phyloP scores from a whole-genome alignment of 495 filamentous ascomycete species.

The Cercophora sp. region DNA sequence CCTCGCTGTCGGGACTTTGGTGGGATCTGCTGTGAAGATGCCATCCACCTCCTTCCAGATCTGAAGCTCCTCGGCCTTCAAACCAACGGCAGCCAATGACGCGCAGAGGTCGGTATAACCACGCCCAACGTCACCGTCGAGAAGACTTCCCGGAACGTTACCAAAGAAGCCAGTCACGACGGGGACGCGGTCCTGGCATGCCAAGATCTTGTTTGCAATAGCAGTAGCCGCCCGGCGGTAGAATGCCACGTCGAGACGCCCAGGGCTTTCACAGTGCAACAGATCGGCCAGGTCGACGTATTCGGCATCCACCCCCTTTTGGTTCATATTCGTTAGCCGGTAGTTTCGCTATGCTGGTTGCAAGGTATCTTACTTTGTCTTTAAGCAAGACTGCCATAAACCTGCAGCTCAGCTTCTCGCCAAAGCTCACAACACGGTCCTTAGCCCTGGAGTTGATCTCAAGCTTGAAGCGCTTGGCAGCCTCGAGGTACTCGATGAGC shows the following conservation, averaged over 20 bases:
- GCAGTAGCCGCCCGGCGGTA: slow-evolving; percentile 65
- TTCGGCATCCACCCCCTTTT: slow-evolving; percentile 68
- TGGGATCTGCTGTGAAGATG: slow-evolving; percentile 84
- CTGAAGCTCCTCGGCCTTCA: slow-evolving; percentile 75
- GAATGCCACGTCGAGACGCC: slow-evolving; percentile 71
- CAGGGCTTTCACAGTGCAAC: slow-evolving; percentile 56
- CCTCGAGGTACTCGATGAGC: slow-evolving; percentile 51
- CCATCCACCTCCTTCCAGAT: slow-evolving; percentile 94
- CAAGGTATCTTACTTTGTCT: slow-evolving; percentile 43
- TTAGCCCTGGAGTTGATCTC: slow-evolving; percentile 77
- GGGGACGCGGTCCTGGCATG: slow-evolving; percentile 67
- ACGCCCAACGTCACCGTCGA: slow-evolving; percentile 72
- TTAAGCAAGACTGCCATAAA: slow-evolving; percentile 79
- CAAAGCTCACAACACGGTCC: slow-evolving; percentile 86
- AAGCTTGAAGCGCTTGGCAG: slow-evolving; percentile 54
- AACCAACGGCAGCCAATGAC: slow-evolving; percentile 73
- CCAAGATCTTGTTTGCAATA: slow-evolving; percentile 62
- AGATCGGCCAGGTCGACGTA: slow-evolving; percentile 83
- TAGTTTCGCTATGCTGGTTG: background rate
- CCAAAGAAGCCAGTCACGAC: slow-evolving; percentile 87
- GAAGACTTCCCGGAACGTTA: slow-evolving; percentile 72
- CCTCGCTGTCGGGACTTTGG: slow-evolving; percentile 80
- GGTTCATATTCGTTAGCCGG: background rate
- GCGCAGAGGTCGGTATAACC: slow-evolving; percentile 91
- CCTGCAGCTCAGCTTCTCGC: slow-evolving; percentile 87